Conservation (phyloP, 2,329 filamentous ascomycete genomes). For the Elsinoe perseae region DNA sequence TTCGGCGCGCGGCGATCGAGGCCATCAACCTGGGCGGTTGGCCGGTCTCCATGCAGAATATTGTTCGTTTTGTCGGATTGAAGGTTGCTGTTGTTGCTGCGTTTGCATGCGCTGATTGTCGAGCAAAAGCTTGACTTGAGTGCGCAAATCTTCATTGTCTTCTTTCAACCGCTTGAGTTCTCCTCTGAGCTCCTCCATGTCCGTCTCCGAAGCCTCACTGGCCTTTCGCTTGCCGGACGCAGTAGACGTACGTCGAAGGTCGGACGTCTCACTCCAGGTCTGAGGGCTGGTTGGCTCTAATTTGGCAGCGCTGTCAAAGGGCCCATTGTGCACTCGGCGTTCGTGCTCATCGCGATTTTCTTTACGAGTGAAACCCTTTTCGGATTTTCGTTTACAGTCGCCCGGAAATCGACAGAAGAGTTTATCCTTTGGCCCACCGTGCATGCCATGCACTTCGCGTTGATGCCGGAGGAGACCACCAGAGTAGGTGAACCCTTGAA, state of each 20-base stretch:
- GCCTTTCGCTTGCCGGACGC: constrained; percentile 5
- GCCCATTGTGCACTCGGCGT: constrained; percentile 63
- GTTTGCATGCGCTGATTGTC: not conserved
- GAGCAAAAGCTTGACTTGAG: not conserved
- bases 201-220: constrained; percentile 16
- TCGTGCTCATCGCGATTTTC: constrained; percentile 94
- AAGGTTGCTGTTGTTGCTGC: not conserved
- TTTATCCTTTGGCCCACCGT: constrained; percentile 79
- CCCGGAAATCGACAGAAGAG: constrained; percentile 70
- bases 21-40: not conserved
- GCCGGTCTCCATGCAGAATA: not conserved
- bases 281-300: constrained; percentile 19
- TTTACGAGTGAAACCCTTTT: constrained; percentile 78
- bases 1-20: too few relatives aligned
- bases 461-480: constrained; percentile 84
- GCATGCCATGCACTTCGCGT: constrained; percentile 85
- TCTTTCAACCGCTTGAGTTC: constrained; percentile 36
- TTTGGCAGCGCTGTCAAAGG: constrained; percentile 19
- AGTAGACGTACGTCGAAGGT: constrained; percentile 14
- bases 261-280: constrained; percentile 19
- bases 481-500: constrained; percentile 90
- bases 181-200: constrained; percentile 29
- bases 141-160: constrained; percentile 31
- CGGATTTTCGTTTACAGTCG: constrained; percentile 78
- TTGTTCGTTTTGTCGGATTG: not conserved